A percentile compares a stretch with the other conserved stretches of the same genome.
Conservation (phyloP, 306 rosid genomes). For the Prunus mongolica region DNA sequence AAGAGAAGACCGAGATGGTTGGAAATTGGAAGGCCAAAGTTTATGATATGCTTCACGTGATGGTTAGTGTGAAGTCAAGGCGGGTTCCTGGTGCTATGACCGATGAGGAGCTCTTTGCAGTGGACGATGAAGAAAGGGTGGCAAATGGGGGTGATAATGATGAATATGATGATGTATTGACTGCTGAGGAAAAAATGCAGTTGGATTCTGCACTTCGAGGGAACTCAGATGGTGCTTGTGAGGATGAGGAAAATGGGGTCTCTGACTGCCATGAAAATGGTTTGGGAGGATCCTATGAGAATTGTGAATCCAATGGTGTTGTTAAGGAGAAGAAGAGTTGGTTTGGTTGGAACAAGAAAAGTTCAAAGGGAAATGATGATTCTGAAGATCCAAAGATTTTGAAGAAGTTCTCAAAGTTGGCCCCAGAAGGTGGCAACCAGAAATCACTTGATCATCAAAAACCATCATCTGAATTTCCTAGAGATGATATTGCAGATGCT, state of each 20-base stretch:
- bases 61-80: conserved; percentile 98
- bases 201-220: conserved; percentile 90
- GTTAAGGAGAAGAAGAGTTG: conserved; percentile 93
- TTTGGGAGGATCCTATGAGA: conserved; percentile 50
- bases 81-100: conserved; percentile 99
- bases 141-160: conserved; percentile 76
- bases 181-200: conserved; percentile 93
- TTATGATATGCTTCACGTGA: conserved; percentile 94
- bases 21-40: conserved; percentile 98
- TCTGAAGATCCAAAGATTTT: conserved; percentile 63
- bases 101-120: conserved; percentile 95
- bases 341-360: conserved; percentile 97
- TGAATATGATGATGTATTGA: conserved; percentile 87
- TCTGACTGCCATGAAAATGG: conserved; percentile 69
- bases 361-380: conserved; percentile 60
- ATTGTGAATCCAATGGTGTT: conserved; percentile 61
- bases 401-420: conserved; percentile 73
- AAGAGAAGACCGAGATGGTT: conserved; percentile 92
- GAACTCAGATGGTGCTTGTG: conserved; percentile 59
- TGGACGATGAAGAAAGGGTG: conserved; percentile 75
- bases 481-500: conserved; percentile 60
- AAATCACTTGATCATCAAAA: conserved; percentile 64
- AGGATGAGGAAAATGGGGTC: conserved; percentile 70
- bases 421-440: conserved; percentile 70
- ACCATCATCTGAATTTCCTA: conserved; percentile 50